Evolutionary conservation across 2,329 filamentous ascomycete genomes (phyloP).

Genomic region (Graphium sp.): DNA sequence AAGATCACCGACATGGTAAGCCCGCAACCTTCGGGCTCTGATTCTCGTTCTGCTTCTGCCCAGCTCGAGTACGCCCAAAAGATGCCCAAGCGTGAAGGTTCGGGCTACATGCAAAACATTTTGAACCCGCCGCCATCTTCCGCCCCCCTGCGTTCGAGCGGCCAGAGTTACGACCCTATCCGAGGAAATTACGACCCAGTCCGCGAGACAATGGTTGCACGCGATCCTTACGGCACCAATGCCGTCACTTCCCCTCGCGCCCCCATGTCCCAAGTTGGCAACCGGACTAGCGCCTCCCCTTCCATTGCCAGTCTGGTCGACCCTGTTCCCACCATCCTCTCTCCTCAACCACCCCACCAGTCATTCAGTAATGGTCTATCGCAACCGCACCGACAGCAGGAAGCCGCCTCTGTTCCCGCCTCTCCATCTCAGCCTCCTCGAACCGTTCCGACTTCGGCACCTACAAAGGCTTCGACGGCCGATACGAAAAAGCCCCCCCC

Average conservation of each 20-base stretch:
- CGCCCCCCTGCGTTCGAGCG: conserved; percentile 42
- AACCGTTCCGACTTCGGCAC: conserved; percentile 12
- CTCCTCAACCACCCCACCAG: conserved; percentile 10
- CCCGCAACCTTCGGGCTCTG: conserved; percentile 7
- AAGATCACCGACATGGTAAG: conserved; percentile 21
- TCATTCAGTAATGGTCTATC: conserved; percentile 1
- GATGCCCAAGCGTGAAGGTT: conserved; percentile 32
- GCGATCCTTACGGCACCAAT: conserved; percentile 27
- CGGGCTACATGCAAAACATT: conserved; percentile 36
- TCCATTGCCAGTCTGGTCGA: conserved; percentile 86
- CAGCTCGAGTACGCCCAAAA: conserved; percentile 21
- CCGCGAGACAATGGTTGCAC: conserved; percentile 40
- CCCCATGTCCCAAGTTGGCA: conserved; percentile 15
- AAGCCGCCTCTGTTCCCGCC: conserved; percentile 19
- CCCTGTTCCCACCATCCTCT: conserved; percentile 25
- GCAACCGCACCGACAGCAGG: conserved; percentile 6
- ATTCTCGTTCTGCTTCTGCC: conserved; percentile 10
- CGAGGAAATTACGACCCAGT: conserved; percentile 56
- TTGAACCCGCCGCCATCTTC: conserved; percentile 29
- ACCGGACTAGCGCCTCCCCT: conserved; percentile 73
- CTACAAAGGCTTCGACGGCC: conserved; percentile 14
- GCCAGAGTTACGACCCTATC: conserved; percentile 81
- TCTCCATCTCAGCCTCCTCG: conserved; percentile 23
- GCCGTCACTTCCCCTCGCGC: conserved; percentile 32
- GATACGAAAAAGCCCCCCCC: conserved; percentile 22